Conservation (phyloP, 2,329 filamentous ascomycete genomes). For the Stachybotrys elegans region DNA sequence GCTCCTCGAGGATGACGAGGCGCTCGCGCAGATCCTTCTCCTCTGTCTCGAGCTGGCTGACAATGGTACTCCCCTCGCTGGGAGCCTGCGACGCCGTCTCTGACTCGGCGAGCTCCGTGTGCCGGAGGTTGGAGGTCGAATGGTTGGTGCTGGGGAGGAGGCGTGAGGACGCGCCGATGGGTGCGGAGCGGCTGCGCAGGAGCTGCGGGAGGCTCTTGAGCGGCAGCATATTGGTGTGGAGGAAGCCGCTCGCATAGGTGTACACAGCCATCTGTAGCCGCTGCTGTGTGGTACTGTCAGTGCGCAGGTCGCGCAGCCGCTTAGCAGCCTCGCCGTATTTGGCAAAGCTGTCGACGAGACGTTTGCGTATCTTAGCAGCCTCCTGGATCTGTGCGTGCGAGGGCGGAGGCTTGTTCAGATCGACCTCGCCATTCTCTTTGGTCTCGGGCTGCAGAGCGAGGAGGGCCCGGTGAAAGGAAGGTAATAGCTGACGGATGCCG, state of each 20-base stretch:
- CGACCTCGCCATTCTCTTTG: conserved; percentile 29
- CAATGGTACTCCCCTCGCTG: conserved; percentile 48
- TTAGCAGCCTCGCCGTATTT: conserved; percentile 82
- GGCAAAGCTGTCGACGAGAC: conserved; percentile 80
- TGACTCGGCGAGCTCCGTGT: conserved; percentile 39
- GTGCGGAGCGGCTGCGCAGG: conserved; percentile 40
- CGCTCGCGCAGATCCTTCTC: conserved; percentile 77
- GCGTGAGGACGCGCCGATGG: conserved; percentile 19
- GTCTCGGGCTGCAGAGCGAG: conserved; percentile 59
- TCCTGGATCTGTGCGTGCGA: conserved; percentile 70
- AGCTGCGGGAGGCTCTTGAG: conserved; percentile 70
- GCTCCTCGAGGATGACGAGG: conserved; percentile 82
- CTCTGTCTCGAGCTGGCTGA: conserved; percentile 66
- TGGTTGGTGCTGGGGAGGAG: conserved; percentile 29
- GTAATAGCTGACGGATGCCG: conserved; percentile 76
- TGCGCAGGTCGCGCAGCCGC: conserved; percentile 73
- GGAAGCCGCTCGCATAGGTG: conserved; percentile 72
- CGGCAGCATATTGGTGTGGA: conserved; percentile 88
- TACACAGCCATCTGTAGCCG: conserved; percentile 78
- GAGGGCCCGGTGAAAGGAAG: conserved; percentile 77
- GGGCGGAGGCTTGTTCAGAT: conserved; percentile 37
- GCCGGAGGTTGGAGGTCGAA: conserved; percentile 35
- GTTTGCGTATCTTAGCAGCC: conserved; percentile 82
- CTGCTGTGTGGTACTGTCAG: conserved; percentile 65
- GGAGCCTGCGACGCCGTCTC: conserved; percentile 39